Evolutionary conservation across 768 basidiomycete genomes (phyloP), one percentile per base, ranked within the genome.

Genomic region (Pulveroboletus frians): DNA sequence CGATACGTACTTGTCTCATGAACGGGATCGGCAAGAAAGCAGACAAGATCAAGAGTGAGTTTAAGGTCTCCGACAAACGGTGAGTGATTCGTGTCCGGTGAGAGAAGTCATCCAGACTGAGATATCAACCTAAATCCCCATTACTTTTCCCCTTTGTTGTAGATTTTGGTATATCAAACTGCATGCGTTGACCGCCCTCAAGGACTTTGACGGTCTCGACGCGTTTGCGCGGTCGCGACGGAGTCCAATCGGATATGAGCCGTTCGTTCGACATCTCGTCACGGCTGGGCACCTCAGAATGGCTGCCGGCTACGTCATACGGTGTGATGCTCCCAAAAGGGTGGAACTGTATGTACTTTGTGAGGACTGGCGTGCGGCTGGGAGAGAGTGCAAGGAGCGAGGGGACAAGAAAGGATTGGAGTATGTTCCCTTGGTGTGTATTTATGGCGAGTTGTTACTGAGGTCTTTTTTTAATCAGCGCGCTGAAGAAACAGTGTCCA

Each of bases 161-260:
- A 96, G 94, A 41, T 98, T 92, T 69, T 98, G 93, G 93, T 88
- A 92, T 70, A 62, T 92, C 55, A 97, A 96, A 65, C 68, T 99
- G 5, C 80, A 90, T 46, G 88, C 92, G 0, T 69, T 98, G 47
- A 85, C 85, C 9, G 75, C 77, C n/a, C 72, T 79, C 18, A 76
- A 82, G 50, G 92, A 96, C 66, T 98, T 93, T 66, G 88, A 93
- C 30, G 83, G 78, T 2, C 75, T 98, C 13, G 92, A 97, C 41
- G 64, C 76, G 0, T 95, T 99, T 63, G 81, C 92, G 2, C 87
- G 84, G 57, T 87, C 85, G 31, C 93, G 81, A 68, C 80, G 91
- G 56, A 92, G 88, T 66, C 94, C 95, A 4, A 97, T 98, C 50
- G 95, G 96, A 1, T 98, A 95, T 61, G 94, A 97, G 62, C 78